phyloP scores from a whole-genome alignment of 2,329 filamentous ascomycete species.

The Claviceps humidiphila region DNA sequence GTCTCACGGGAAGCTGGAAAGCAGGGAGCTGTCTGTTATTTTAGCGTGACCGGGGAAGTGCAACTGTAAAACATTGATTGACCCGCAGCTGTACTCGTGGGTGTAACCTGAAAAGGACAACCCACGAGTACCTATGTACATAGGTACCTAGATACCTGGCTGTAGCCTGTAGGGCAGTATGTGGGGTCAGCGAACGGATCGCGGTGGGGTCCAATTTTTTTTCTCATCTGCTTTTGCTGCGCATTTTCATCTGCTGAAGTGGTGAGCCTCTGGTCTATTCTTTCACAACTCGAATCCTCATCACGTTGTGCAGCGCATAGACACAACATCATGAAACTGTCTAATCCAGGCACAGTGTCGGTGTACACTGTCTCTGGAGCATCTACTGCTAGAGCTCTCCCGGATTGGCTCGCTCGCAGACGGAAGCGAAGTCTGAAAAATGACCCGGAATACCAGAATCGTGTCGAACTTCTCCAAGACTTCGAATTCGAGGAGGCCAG shows the following conservation, averaged over 20 bases:
- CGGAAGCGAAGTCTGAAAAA: slow-evolving; percentile 86
- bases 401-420: slow-evolving; percentile 87
- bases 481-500: slow-evolving; percentile 97
- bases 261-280: background rate
- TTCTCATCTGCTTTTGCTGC: background rate
- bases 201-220: background rate
- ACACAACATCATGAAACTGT: slow-evolving; percentile 54
- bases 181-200: background rate
- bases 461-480: slow-evolving; percentile 89
- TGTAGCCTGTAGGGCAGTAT: no score
- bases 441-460: slow-evolving; percentile 83
- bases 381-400: slow-evolving; percentile 72
- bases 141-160: no score
- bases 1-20: slow-evolving; percentile 2
- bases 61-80: background rate
- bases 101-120: no score
- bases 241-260: background rate
- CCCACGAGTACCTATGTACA: no score
- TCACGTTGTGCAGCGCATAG: background rate
- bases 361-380: slow-evolving; percentile 94
- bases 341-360: slow-evolving; percentile 68
- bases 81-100: background rate
- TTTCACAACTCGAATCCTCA: background rate
- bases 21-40: background rate
- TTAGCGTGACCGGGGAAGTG: background rate